phyloP scores from a whole-genome alignment of 805 yeast genomes.

The Zygoascus tannicola region DNA sequence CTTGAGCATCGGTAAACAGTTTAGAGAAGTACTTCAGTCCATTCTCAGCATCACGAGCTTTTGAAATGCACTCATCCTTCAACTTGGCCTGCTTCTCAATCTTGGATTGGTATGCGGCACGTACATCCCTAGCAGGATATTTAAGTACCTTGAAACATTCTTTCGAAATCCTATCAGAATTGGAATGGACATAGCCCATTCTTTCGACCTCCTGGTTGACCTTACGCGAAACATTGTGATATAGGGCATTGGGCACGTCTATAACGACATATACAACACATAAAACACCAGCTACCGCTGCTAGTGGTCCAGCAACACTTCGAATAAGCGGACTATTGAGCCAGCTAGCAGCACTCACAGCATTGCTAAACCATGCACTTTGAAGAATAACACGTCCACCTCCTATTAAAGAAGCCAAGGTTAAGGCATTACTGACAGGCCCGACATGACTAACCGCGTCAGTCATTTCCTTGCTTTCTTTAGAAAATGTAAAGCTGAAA shows the following conservation, averaged over 20 bases:
- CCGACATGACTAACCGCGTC: constrained; percentile 6
- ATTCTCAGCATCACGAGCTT: constrained; percentile 46
- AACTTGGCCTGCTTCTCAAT: constrained; percentile 52
- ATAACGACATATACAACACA: constrained; percentile 54
- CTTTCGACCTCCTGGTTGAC: constrained; percentile 52
- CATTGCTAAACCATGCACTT: constrained; percentile 16
- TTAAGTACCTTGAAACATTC: constrained; percentile 77
- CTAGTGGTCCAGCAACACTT: constrained; percentile 45
- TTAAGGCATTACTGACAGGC: constrained; percentile 19
- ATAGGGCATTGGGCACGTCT: constrained; percentile 86
- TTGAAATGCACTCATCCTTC: constrained; percentile 45
- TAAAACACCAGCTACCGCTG: constrained; percentile 42
- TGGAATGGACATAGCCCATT: constrained; percentile 68
- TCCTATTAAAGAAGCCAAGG: constrained; percentile 24
- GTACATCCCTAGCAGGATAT: constrained; percentile 75
- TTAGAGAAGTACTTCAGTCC: constrained; percentile 47
- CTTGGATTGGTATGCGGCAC: constrained; percentile 54
- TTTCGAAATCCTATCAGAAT: constrained; percentile 66
- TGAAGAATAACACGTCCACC: constrained; percentile 20
- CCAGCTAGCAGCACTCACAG: constrained; percentile 12
- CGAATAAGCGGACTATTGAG: constrained; percentile 18
- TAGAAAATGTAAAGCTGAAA: background rate
- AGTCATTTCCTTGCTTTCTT: background rate
- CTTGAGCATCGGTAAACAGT: constrained; percentile 36
- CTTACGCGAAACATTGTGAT: constrained; percentile 69